These are phyloP conservation scores for Xylariaceae sp. DNA, from an alignment of 2,329 filamentous ascomycete species.

Conservation along the genomic window DNA sequence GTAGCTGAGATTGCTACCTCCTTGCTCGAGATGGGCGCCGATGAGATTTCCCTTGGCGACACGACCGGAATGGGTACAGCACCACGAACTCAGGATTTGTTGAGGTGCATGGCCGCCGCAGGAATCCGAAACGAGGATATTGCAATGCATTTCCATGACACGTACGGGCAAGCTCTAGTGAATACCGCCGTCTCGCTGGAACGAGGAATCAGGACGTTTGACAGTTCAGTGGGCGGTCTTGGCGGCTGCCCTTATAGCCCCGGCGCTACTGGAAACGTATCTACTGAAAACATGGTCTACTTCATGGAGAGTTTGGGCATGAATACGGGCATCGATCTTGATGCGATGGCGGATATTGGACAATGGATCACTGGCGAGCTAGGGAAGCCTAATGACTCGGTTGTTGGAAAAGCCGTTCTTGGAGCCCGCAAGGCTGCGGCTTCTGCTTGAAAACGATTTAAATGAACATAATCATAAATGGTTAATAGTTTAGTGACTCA, in stretches of 20 bases:
- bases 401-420: constrained; percentile 43
- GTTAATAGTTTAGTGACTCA: neutral
- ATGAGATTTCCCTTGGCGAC: constrained; percentile 89
- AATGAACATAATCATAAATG: neutral
- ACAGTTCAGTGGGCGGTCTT: constrained; percentile 69
- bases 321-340: constrained; percentile 64
- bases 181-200: constrained; percentile 70
- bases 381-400: constrained; percentile 51
- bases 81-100: constrained; percentile 48
- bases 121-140: constrained; percentile 62
- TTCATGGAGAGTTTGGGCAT: constrained; percentile 61
- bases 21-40: constrained; percentile 84
- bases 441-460: constrained; percentile 1
- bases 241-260: constrained; percentile 74
- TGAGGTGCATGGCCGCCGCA: constrained; percentile 56
- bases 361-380: constrained; percentile 63
- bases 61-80: constrained; percentile 87
- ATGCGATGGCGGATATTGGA: constrained; percentile 61
- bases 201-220: constrained; percentile 69
- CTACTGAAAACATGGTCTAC: constrained; percentile 52
- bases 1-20: constrained; percentile 71
- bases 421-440: constrained; percentile 35
- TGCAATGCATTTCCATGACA: constrained; percentile 76
- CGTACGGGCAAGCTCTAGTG: constrained; percentile 71
- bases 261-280: constrained; percentile 72